Evolutionary conservation across 2,329 filamentous ascomycete species (phyloP), one percentile per base, ranked within the genome.

Genomic region (Drechslera avenae): DNA sequence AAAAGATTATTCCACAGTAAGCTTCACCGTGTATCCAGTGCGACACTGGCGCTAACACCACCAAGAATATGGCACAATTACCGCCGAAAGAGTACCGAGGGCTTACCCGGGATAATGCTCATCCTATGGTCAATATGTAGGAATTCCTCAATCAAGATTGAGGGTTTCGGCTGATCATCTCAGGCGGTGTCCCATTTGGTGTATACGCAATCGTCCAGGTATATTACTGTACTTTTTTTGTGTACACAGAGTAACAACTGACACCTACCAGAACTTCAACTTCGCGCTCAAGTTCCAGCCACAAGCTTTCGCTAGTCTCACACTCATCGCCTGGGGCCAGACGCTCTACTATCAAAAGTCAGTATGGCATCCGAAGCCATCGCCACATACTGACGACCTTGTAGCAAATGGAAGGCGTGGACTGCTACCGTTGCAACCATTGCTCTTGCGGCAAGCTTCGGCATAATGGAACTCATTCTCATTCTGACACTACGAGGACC

Each of bases 71-170:
- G 81, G 81, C 78, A 82, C 52, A 87, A 86, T 64, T 86, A 82
- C 79, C 75, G 77, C 16, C 78, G 74, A 10, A 86, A 87, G 63
- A 79, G 78, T 52, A 86, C 84, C 0, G 83, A 86, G 32, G 85
- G 85, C 2, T 71, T 87, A 2, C 84, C 84, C 0, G 78, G 76
- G 0, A 60, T 71, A 16, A 87, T 87, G 84, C 81, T 86, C 75
- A 81, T 86, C 54, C 68, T 86, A 1, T 87, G 84, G 84, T 83
- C 81, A n/a, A 63, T 78, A 26, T 83, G 83, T 79, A 66, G 57
- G 45, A 40, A 16, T 34, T 14, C 39, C 31, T 10, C n/a, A 5
- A 3, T 34, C 17, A 13, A 13, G 10, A 13, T 17, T 5, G 16
- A 21, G 5, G 13, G 23, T 10, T 23, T 13, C 28, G 23, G 26